A percentile compares a stretch with the other conserved stretches of the same genome.
These are phyloP conservation scores for Chrysoporthe deuterocubensis DNA, from an alignment of 2,329 filamentous ascomycete species.

Conservation along the genomic window DNA sequence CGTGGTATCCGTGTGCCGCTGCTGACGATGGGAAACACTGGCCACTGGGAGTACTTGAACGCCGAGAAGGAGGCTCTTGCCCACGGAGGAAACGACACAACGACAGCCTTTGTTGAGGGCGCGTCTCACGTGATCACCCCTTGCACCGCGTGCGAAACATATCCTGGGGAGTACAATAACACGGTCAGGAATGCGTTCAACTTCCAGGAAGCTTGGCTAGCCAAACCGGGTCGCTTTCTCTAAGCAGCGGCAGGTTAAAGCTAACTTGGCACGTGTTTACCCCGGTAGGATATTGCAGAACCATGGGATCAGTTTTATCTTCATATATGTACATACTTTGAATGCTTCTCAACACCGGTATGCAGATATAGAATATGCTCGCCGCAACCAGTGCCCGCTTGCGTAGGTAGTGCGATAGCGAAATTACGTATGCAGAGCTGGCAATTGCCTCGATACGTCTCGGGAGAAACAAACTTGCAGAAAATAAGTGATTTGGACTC, in stretches of 20 bases:
- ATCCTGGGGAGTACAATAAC: slow-evolving; percentile 32
- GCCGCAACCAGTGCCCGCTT: too few relatives aligned
- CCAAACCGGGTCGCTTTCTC: slow-evolving; percentile 25
- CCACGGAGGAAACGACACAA: slow-evolving; percentile 29
- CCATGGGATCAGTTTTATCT: too few relatives aligned
- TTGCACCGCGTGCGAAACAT: slow-evolving; percentile 32
- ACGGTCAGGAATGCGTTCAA: slow-evolving; percentile 31
- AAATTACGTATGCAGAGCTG: too few relatives aligned
- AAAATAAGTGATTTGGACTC: too few relatives aligned
- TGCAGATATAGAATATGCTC: too few relatives aligned
- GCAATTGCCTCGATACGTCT: too few relatives aligned
- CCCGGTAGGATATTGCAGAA: too few relatives aligned
- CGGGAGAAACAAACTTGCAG: too few relatives aligned
- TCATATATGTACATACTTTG: too few relatives aligned
- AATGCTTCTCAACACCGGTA: too few relatives aligned
- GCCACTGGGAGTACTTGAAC: slow-evolving; percentile 33
- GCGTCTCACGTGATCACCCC: slow-evolving; percentile 31
- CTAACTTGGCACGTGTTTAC: too few relatives aligned
- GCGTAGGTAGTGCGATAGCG: too few relatives aligned
- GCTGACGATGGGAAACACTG: slow-evolving; percentile 27
- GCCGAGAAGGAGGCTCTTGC: slow-evolving; percentile 31
- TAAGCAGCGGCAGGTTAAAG: neutral
- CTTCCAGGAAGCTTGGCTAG: slow-evolving; percentile 30
- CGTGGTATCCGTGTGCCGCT: slow-evolving; percentile 29
- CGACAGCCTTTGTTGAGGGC: slow-evolving; percentile 32